A percentile compares a stretch with the other conserved stretches of the same genome.
Conservation (phyloP, 352 stramenopile genomes). For the Pythium myriotylum region DNA sequence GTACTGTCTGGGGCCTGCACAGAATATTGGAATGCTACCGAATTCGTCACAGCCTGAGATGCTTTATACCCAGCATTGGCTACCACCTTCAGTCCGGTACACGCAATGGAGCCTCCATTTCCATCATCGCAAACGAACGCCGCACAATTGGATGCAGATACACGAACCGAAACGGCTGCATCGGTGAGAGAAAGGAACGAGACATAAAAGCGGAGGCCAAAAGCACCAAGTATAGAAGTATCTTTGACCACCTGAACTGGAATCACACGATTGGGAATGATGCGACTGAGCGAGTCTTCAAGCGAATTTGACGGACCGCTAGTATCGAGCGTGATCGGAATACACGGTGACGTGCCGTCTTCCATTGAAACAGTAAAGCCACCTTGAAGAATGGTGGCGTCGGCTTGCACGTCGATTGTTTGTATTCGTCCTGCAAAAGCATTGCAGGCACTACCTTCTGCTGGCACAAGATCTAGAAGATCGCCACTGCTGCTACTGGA, state of each 20-base stretch:
- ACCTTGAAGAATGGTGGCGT: constrained; percentile 45
- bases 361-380: constrained; percentile 46
- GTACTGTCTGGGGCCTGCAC: constrained; percentile 46
- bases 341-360: constrained; percentile 40
- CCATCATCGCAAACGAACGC: constrained; percentile 56
- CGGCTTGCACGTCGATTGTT: constrained; percentile 62
- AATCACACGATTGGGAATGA: constrained; percentile 43
- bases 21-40: constrained; percentile 57
- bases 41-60: constrained; percentile 37
- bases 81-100: constrained; percentile 35
- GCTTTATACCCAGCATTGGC: constrained; percentile 56
- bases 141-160: constrained; percentile 34
- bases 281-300: constrained; percentile 36
- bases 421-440: constrained; percentile 46
- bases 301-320: constrained; percentile 39
- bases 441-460: constrained; percentile 37
- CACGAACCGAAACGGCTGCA: constrained; percentile 34
- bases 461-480: constrained; percentile 53
- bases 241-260: constrained; percentile 50
- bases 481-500: constrained; percentile 43
- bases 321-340: constrained; percentile 48
- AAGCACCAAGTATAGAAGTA: constrained; percentile 31
- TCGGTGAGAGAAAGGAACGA: constrained; percentile 47
- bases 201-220: constrained; percentile 50
- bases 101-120: constrained; percentile 30